These are phyloP conservation scores for Nannochloris sp. DNA, from an alignment of 139 green algal genomes.

Conservation along the genomic window DNA sequence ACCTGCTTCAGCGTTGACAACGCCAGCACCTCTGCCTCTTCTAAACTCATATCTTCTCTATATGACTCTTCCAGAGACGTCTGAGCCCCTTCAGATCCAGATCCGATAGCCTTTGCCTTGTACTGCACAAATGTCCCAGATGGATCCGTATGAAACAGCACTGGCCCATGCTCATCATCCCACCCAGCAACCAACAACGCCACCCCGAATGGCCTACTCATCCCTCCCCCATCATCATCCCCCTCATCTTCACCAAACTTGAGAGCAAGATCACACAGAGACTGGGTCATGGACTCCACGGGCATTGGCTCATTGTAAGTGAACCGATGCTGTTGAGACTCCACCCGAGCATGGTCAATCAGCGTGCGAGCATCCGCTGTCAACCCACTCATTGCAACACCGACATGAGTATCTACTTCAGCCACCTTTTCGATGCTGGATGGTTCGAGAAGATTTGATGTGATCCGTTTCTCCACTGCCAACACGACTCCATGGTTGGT, in stretches of 20 bases:
- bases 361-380: slow-evolving; percentile 94
- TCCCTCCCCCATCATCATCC: slow-evolving; percentile 50
- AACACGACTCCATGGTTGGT: slow-evolving; percentile 88
- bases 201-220: slow-evolving; percentile 94
- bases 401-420: slow-evolving; percentile 95
- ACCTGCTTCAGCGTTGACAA: slow-evolving; percentile 94
- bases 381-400: slow-evolving; percentile 91
- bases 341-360: slow-evolving; percentile 90
- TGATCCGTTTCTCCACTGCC: slow-evolving; percentile 96
- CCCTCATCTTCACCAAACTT: slow-evolving; percentile 92
- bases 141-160: slow-evolving; percentile 93
- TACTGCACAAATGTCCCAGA: slow-evolving; percentile 88
- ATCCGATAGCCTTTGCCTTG: slow-evolving; percentile 91
- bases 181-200: slow-evolving; percentile 90
- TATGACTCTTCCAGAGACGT: slow-evolving; percentile 70
- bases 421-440: slow-evolving; percentile 91
- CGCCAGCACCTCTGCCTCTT: slow-evolving; percentile 91
- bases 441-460: slow-evolving; percentile 76
- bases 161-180: slow-evolving; percentile 67
- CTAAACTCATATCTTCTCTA: slow-evolving; percentile 79
- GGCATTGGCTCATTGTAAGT: slow-evolving; percentile 98
- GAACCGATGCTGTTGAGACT: slow-evolving; percentile 94
- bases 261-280: slow-evolving; percentile 90
- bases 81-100: slow-evolving; percentile 87
- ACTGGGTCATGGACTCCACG: slow-evolving; percentile 79